Evolutionary conservation across 1,284 basidiomycete genomes (phyloP).

Genomic region (Kwoniella shivajii): DNA sequence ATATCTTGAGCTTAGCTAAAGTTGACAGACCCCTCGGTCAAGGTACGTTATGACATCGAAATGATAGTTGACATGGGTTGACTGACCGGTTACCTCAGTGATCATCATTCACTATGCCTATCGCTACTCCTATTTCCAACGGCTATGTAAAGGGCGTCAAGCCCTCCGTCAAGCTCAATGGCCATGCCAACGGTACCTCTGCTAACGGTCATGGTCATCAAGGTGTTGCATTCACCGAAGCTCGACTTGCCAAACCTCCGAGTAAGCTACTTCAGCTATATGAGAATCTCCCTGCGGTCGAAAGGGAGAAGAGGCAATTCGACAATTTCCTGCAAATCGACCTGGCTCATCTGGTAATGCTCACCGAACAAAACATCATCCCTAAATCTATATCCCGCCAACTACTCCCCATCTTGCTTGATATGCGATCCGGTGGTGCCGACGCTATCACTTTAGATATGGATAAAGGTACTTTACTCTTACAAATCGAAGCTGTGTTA

Average conservation of each 20-base stretch:
- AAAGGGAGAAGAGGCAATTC: conserved; percentile 10
- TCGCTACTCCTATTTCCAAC: neutral
- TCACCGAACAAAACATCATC: conserved; percentile 11
- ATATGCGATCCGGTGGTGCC: conserved; percentile 3
- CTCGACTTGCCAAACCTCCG: conserved; percentile 9
- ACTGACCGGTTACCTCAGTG: neutral
- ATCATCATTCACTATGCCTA: neutral
- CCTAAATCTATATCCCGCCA: neutral
- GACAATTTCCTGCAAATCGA: conserved; percentile 10
- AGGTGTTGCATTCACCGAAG: conserved; percentile 10
- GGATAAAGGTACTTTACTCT: conserved; percentile 7
- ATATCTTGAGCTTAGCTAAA: too few species aligned
- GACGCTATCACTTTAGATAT: conserved; percentile 2
- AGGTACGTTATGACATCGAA: too few species aligned
- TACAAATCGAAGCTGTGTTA: conserved; percentile 11
- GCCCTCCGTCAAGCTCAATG: neutral
- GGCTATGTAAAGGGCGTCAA: neutral
- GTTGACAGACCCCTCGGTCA: too few species aligned
- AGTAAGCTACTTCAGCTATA: conserved; percentile 1
- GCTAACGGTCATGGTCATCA: neutral
- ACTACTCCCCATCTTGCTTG: conserved; percentile 9
- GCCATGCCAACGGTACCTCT: neutral
- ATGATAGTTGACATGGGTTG: too few species aligned
- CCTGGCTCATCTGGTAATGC: conserved; percentile 14
- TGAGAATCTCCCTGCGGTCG: neutral